Base-by-base conservation (phyloP, 2,329 filamentous ascomycete genomes). In the Pyricularia pennisetigena region DNA sequence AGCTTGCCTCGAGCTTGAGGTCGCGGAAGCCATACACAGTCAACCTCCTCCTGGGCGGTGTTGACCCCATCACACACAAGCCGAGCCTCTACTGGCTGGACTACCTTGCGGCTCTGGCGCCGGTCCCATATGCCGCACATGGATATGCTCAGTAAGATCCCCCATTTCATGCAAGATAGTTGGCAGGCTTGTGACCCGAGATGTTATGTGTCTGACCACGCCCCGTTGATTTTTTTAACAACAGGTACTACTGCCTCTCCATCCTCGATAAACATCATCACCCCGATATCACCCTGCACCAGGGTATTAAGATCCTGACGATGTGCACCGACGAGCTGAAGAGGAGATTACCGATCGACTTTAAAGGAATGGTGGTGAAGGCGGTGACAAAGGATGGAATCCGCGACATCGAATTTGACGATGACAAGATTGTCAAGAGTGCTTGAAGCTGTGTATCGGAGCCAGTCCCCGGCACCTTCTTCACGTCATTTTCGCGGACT, bases 241-340 rank as follows among this genome's bases (percentile, higher is more conserved):
- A 28, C 71, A 93, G 89, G 81, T 98, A 98, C 85, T 99, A 99
- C 85, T 99, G 95, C 79, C 86, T 99, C 70, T 96, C 93, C 7
- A 96, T 97, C 74, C 88, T 99, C 67, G 95, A 99, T 83, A 99
- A 99, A 84, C 95, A 99, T 79, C 95, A 99, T 79, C 92, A 97
- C 76, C 94, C 95, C 65, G 90, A 97, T 76, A 98, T 99, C 79
- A 87, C 86, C 70, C 88, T 95, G 68, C 93, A 91, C 71, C 87
- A 97, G 79, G 95, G 95, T 69, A 87, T 97, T 81, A 95, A 97
- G 84, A 88, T 99, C 71, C 83, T 99, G 75, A 90, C 88, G 74
- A 91, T 97, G 89, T 99, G 95, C 82, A 95, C 92, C 73, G 94
- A 98, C 79, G 95, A 99, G 84, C 83, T 99, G 77, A 97, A 97